Percentiles rank a stretch among this genome's conserved stretches.
These are phyloP conservation scores for Neopestalotiopsis sp. DNA, from an alignment of 2,329 filamentous ascomycete genomes.

Conservation along the genomic window DNA sequence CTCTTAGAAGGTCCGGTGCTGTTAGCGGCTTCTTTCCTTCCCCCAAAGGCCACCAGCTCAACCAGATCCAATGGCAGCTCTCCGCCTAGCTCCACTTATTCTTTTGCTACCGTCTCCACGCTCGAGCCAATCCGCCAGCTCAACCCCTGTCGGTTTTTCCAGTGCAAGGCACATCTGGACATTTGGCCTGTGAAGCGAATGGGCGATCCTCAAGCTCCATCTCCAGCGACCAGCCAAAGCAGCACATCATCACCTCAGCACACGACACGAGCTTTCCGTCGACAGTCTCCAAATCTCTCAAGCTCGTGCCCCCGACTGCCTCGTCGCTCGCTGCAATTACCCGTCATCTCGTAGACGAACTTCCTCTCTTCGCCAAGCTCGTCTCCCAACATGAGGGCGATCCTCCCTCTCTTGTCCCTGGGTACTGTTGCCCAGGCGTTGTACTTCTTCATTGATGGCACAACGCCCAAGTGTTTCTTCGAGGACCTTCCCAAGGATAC, in stretches of 20 bases:
- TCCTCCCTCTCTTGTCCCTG: conserved; percentile 71
- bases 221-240: conserved; percentile 6
- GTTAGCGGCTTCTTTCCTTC: neutral
- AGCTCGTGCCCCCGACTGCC: neutral
- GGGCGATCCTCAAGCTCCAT: conserved; percentile 8
- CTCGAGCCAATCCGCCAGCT: conserved; percentile 8
- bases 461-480: conserved; percentile 91
- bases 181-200: conserved; percentile 13
- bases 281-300: neutral
- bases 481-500: conserved; percentile 98
- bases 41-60: neutral
- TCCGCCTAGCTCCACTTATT: neutral
- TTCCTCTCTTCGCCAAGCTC: neutral
- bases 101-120: neutral
- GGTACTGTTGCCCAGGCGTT: conserved; percentile 75
- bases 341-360: conserved; percentile 19
- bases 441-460: conserved; percentile 94
- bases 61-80: neutral
- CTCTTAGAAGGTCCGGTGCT: neutral
- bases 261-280: conserved; percentile 6
- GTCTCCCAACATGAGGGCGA: conserved; percentile 56
- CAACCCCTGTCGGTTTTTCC: conserved; percentile 14
- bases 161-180: conserved; percentile 6
- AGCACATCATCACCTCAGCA: conserved; percentile 4
- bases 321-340: neutral